These are phyloP conservation scores for Gaertneriomyces sp. DNA, from an alignment of 192 early-diverging fungal genomes.

Conservation along the genomic window DNA sequence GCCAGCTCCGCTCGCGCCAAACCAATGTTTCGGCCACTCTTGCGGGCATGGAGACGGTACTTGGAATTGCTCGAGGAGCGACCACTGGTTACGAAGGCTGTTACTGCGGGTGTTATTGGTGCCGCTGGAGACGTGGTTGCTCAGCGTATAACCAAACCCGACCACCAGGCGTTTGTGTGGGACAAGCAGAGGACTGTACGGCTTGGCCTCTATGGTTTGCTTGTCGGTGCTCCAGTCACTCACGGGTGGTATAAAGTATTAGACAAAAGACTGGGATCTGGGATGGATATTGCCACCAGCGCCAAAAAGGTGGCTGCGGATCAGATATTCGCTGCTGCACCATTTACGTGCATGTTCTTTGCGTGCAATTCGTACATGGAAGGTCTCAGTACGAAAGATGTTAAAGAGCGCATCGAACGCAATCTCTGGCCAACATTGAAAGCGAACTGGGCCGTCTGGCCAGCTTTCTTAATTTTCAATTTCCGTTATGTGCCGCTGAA, in stretches of 20 bases:
- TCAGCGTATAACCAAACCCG: constrained; percentile 14
- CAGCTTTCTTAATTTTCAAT: constrained; percentile 23
- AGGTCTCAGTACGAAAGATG: constrained; percentile 6
- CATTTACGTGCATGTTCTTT: constrained; percentile 29
- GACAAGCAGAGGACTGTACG: constrained; percentile 24
- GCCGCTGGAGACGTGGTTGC: constrained; percentile 31
- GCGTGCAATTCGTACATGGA: constrained; percentile 23
- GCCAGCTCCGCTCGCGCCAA: not conserved
- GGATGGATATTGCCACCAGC: constrained; percentile 24
- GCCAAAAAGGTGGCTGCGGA: constrained; percentile 31
- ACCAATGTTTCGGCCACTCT: constrained; percentile 13
- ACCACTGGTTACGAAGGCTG: constrained; percentile 26
- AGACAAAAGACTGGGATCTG: constrained; percentile 17
- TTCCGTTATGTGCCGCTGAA: constrained; percentile 30
- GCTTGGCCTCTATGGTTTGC: constrained; percentile 20
- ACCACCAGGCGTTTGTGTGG: constrained; percentile 11
- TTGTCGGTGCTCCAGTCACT: constrained; percentile 23
- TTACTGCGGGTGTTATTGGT: constrained; percentile 28
- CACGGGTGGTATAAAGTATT: constrained; percentile 34
- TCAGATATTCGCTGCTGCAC: constrained; percentile 25
- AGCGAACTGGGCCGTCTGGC: constrained; percentile 32
- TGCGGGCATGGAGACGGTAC: constrained; percentile 32
- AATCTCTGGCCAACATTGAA: constrained; percentile 32
- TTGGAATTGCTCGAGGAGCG: constrained; percentile 25
- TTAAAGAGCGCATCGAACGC: constrained; percentile 12